Conservation (phyloP, 257 asterid genomes). For the Plantago major region DNA sequence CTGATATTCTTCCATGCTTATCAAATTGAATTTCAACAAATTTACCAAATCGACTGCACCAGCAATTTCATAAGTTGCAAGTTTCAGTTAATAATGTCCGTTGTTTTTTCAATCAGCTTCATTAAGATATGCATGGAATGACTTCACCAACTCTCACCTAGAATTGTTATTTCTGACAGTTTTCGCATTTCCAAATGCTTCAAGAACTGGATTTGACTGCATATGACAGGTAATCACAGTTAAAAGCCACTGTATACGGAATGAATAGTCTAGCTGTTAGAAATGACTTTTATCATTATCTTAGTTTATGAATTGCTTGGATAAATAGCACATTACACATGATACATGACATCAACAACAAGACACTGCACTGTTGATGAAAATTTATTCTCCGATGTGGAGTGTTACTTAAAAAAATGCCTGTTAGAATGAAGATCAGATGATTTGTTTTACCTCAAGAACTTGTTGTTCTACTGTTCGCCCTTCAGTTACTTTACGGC, state of each 20-base stretch:
- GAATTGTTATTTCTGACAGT: conserved; percentile 97
- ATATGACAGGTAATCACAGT: conserved; percentile 9
- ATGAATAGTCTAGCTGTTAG: too few relatives aligned
- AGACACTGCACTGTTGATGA: too few relatives aligned
- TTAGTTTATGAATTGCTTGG: too few relatives aligned
- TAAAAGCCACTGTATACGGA: too few relatives aligned
- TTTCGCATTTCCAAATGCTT: conserved; percentile 99
- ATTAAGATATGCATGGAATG: neutral
- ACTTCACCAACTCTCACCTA: conserved; percentile 42
- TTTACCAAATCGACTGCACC: conserved; percentile 94
- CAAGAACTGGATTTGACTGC: conserved; percentile 99
- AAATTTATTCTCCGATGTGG: neutral
- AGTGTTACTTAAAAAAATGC: neutral
- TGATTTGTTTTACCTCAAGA: conserved; percentile 65
- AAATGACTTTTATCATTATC: too few relatives aligned
- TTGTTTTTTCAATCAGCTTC: neutral
- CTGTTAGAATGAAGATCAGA: conserved; percentile 11
- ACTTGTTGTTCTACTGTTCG: conserved; percentile 98
- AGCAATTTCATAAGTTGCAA: conserved; percentile 19
- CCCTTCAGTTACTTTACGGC: conserved; percentile 92
- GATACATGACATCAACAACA: too few relatives aligned
- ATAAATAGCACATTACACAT: too few relatives aligned
- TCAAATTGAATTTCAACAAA: conserved; percentile 96
- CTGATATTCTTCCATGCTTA: conserved; percentile 89
- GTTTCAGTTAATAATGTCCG: neutral